Base-by-base conservation (phyloP, 331 rosid genomes). In the Dryas integrifolia region DNA sequence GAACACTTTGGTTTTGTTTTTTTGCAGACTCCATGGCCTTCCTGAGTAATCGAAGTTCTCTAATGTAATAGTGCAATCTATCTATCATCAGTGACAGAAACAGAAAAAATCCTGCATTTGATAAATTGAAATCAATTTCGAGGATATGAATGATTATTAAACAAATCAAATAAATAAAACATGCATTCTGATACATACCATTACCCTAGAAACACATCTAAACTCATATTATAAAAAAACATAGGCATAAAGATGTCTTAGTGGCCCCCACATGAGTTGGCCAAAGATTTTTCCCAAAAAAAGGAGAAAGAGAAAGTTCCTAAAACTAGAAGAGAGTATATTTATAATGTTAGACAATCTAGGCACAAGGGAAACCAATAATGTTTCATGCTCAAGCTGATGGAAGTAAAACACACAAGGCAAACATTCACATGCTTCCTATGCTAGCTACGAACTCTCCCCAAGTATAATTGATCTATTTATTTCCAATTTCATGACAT, bases 71-170 rank as follows among this genome's bases (percentile, higher is more conserved):
- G 81, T 93, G 97, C 65, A 91, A 72, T 73, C 98, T 87, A 79
- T 93, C 97, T 52, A 89, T 78, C 80, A 93, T 84, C 75, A 93
- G 78, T 15, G 91, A 77, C 9, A 93, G 95, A 83, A 89, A 93
- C 69, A 93, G 67, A 64, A 85, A 15, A 70, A 88, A 93, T 67
- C 98, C 98, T 93, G 91, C 77, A 77, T 63, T 45, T 6, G 21
- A 65, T 15, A 24, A 7, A 35, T 30, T 47, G 47, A 66, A 46
- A 73, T 53, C 82, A 66, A 72, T 59, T 43, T 78, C 39, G 44
- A 52, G 39, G 72, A 68, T 55, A 38, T 44, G 41, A 65, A 43
- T 5, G 62, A 45, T 9, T 18, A 14, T n/a, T 16, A 7, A 41
- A 58, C 62, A 72, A 71, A 51, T 24, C 15, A 65, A 46, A 39